Base-by-base conservation (phyloP, 345 rosid species). In the Linum usitatissimum region DNA sequence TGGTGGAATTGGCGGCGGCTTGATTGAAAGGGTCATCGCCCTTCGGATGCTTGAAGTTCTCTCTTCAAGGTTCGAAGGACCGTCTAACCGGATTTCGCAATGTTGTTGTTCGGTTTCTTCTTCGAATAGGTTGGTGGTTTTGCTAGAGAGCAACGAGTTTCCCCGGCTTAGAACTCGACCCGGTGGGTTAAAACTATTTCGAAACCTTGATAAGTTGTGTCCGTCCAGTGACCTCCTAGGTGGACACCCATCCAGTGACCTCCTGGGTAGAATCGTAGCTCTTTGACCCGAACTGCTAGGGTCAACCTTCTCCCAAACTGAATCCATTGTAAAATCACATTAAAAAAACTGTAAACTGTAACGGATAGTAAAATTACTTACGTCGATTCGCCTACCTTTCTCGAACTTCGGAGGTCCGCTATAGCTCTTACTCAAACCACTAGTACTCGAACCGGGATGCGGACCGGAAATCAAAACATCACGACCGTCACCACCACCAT, bases 1-100 rank as follows among this genome's bases (percentile, higher is more conserved):
- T 42, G 85, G 85, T 0, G 85, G 78, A 17, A 39, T 68, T 42
- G 77, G 72, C 9, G 85, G 81, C 57, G 65, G 60, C 54, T 78
- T 86, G 9, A 65, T 67, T 19, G 83, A 62, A 51, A 76, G 45
- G 14, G 78, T 69, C 45, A 76, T 63, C 0, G 72, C 74, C 40
- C 53, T 73, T 55, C 80, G 64, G 30, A 76, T 69, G 66, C 76
- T 76, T 3, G 72, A 68, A 10, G 73, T 74, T 49, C 70, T 36
- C 23, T 9, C 13, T 2, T 60, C 65, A 2, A 66, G 15, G n/a
- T 7, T 17, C 18, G 68, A 54, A 40, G 71, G 51, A 45, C 51
- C 51, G 17, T 45, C 51, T 2, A 12, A 9, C 8, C 51, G 51
- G 34, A 61, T 63, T 6, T 4, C 57, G 67, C 8, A 42, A 58